These are phyloP conservation scores for Aureobasidium sp. DNA, from an alignment of 2,329 filamentous ascomycete species.

Conservation along the genomic window DNA sequence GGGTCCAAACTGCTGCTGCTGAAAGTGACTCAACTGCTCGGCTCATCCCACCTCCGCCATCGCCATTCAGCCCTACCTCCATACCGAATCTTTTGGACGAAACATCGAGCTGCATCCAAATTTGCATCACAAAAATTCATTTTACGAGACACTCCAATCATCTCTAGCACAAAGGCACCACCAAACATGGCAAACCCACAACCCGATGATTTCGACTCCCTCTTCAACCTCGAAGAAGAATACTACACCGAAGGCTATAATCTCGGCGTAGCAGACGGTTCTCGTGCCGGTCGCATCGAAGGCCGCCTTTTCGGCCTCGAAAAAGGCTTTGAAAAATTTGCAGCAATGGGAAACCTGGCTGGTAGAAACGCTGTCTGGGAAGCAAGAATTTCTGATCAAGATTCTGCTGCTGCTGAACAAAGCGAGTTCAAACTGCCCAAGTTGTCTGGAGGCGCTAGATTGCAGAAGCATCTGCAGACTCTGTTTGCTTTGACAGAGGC, in stretches of 20 bases:
- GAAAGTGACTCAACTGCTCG: conserved; percentile 6
- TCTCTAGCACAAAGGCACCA: background rate
- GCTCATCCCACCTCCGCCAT: background rate
- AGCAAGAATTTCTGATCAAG: conserved; percentile 42
- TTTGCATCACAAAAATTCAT: background rate
- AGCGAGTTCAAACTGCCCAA: conserved; percentile 29
- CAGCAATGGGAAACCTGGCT: conserved; percentile 69
- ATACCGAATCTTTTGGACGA: background rate
- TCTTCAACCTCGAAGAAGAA: conserved; percentile 52
- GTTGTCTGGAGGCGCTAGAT: conserved; percentile 50
- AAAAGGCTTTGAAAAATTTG: conserved; percentile 88
- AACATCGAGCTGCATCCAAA: background rate
- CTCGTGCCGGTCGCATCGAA: conserved; percentile 71
- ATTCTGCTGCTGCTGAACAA: background rate
- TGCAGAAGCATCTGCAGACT: conserved; percentile 67
- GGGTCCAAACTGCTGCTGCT: background rate
- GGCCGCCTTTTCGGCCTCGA: conserved; percentile 85
- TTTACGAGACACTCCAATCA: background rate
- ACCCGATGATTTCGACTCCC: conserved; percentile 38
- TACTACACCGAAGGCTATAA: conserved; percentile 80
- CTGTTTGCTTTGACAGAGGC: conserved; percentile 73
- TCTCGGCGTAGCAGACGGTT: conserved; percentile 67
- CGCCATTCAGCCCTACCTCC: background rate
- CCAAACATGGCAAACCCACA: background rate
- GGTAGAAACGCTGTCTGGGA: conserved; percentile 79